phyloP scores from a whole-genome alignment of 2,329 filamentous ascomycete genomes.

The Helotiales sp. region DNA sequence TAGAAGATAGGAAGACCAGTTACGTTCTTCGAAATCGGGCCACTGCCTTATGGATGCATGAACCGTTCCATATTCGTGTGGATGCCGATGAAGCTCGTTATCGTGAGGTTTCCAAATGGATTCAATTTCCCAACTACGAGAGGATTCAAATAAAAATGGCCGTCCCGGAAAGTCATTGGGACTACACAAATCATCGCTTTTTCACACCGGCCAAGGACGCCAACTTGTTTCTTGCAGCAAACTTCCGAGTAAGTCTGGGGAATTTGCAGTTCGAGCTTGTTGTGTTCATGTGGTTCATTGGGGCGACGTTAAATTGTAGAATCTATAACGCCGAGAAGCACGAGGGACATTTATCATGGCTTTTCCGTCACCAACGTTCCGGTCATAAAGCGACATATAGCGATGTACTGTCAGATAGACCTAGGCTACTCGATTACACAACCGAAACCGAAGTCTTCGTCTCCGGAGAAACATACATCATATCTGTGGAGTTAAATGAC shows the following conservation, averaged over 20 bases:
- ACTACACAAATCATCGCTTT: neutral
- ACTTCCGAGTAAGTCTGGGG: neutral
- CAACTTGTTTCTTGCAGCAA: neutral
- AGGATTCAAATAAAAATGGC: neutral
- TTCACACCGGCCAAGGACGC: neutral
- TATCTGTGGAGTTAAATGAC: no score
- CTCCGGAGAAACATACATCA: neutral
- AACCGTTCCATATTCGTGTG: neutral
- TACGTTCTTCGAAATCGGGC: neutral
- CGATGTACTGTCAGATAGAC: neutral
- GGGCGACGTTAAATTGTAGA: neutral
- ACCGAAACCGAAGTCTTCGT: neutral
- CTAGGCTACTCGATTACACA: neutral
- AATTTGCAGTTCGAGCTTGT: neutral
- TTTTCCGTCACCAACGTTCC: neutral
- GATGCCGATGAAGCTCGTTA: neutral
- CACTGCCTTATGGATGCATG: neutral
- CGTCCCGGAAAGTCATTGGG: conserved; percentile 7
- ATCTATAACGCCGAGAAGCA: neutral
- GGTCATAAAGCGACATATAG: neutral
- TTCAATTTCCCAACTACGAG: neutral
- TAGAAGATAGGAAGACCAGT: neutral
- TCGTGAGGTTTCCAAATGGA: neutral
- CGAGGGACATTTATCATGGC: neutral
- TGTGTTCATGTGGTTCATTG: neutral